Evolutionary conservation across 208 protist species (phyloP).

Genomic region (Trypanosoma brucei): DNA sequence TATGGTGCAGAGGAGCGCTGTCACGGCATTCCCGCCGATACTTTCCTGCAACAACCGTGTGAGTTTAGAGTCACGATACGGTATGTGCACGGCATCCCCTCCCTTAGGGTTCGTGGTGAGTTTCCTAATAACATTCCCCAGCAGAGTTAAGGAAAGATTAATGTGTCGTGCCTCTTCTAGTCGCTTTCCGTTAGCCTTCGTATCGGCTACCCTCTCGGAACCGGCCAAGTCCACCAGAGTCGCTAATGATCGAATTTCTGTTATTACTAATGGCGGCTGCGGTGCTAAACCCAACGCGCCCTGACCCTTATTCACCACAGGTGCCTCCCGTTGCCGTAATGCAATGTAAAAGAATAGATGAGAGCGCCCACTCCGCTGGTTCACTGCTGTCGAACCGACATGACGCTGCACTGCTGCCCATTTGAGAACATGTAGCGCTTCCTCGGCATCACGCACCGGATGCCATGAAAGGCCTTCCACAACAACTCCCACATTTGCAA

Average conservation of each 20-base stretch:
- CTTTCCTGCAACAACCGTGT: conserved; percentile 83
- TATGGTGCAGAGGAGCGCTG: conserved; percentile 76
- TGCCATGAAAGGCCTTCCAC: conserved; percentile 53
- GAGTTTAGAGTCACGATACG: conserved; percentile 80
- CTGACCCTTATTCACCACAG: neutral
- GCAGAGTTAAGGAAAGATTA: conserved; percentile 87
- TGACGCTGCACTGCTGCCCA: conserved; percentile 40
- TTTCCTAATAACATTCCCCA: conserved; percentile 87
- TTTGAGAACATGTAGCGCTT: conserved; percentile 34
- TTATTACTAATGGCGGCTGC: neutral
- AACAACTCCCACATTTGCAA: conserved; percentile 19
- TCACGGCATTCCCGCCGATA: conserved; percentile 74
- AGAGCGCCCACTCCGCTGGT: conserved; percentile 75
- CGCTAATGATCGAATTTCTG: conserved; percentile 33
- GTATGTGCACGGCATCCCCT: neutral
- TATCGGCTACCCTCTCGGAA: conserved; percentile 79
- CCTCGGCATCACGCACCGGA: conserved; percentile 25
- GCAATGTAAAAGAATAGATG: conserved; percentile 82
- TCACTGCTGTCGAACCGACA: conserved; percentile 70
- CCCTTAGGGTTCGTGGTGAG: conserved; percentile 26
- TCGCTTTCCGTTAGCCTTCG: conserved; percentile 56
- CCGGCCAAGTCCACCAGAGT: conserved; percentile 92
- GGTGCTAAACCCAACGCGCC: neutral
- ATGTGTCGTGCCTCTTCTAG: conserved; percentile 87
- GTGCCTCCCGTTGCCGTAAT: conserved; percentile 27